Percentiles rank a stretch among this genome's conserved stretches.
These are phyloP conservation scores for Gnomoniopsis smithogilvyi DNA, from an alignment of 2,329 filamentous ascomycete genomes.

Conservation along the genomic window DNA sequence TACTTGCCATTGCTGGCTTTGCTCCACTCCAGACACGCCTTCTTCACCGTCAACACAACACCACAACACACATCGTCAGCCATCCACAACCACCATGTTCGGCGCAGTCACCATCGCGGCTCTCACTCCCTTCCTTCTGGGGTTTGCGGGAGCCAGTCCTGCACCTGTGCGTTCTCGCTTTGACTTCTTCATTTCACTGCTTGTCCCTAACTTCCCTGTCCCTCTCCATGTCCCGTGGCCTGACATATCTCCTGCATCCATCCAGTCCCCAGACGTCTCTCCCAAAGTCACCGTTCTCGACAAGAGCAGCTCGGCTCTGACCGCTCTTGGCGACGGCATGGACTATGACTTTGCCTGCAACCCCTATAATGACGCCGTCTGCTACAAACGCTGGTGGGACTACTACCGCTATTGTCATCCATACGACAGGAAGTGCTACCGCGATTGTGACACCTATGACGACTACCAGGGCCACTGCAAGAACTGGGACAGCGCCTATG, in stretches of 20 bases:
- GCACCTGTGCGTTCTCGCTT: neutral
- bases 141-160: conserved; percentile 4
- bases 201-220: neutral
- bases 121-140: conserved; percentile 5
- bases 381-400: conserved; percentile 10
- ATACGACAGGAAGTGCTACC: conserved; percentile 10
- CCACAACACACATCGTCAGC: neutral
- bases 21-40: neutral
- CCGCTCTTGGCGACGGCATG: neutral
- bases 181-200: neutral
- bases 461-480: conserved; percentile 9
- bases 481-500: neutral
- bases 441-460: conserved; percentile 7
- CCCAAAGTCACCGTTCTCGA: neutral
- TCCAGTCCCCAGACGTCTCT: neutral
- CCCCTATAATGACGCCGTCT: neutral
- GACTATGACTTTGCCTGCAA: neutral
- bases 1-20: neutral
- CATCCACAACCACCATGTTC: conserved; percentile 8
- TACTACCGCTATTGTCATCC: conserved; percentile 9
- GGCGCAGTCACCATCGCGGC: conserved; percentile 1
- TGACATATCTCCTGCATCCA: neutral
- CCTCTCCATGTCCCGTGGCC: neutral
- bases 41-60: neutral
- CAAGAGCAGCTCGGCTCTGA: neutral